These are phyloP conservation scores for Dorcoceras hygrometricum DNA, from an alignment of 257 asterid species.

Conservation along the genomic window DNA sequence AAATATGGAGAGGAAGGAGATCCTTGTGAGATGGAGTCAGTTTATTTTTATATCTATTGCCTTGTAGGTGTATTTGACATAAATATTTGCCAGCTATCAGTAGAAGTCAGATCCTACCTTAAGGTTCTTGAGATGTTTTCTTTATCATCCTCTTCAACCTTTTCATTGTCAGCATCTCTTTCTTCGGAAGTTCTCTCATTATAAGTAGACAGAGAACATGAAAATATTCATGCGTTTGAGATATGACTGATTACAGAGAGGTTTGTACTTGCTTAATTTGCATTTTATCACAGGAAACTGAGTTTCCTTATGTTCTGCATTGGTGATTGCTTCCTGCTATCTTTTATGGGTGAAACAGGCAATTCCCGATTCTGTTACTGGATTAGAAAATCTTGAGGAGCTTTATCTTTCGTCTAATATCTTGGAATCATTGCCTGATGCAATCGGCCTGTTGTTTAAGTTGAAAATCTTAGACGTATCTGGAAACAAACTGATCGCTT, in stretches of 20 bases:
- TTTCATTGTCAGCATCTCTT: not conserved
- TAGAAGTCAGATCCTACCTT: no score
- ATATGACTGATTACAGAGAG: not conserved
- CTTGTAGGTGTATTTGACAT: not conserved
- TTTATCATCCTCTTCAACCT: not conserved
- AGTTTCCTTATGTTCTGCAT: not conserved
- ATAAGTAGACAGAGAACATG: not conserved
- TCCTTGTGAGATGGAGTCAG: not conserved
- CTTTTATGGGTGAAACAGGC: conserved; percentile 27
- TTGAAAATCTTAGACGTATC: conserved; percentile 49
- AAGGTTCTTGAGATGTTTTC: not conserved
- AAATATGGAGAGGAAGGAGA: not conserved
- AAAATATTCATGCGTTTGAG: not conserved
- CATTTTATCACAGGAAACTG: not conserved
- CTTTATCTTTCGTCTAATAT: conserved; percentile 46
- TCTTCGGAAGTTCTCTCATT: not conserved
- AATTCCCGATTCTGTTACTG: conserved; percentile 53
- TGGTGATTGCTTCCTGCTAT: not conserved
- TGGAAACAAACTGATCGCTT: conserved; percentile 43
- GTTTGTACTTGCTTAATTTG: not conserved
- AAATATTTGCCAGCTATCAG: no score
- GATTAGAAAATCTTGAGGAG: conserved; percentile 52
- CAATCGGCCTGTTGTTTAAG: conserved; percentile 43
- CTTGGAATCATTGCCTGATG: conserved; percentile 47
- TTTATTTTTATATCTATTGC: not conserved